Conservation (phyloP, 352 stramenopile genomes). For the Pilasporangium apinafurcum region DNA sequence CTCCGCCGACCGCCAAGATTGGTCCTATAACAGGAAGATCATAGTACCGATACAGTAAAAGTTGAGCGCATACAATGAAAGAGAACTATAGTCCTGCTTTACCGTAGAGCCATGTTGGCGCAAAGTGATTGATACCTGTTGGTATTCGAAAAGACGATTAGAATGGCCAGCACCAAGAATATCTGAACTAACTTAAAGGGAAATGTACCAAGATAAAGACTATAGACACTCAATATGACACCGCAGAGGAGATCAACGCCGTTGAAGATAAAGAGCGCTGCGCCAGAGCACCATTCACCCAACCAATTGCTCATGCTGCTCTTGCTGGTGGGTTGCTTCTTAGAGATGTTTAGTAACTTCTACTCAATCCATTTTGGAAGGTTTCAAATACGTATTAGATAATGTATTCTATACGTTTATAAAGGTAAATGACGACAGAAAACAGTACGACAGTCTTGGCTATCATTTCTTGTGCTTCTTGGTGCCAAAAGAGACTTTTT, state of each 20-base stretch:
- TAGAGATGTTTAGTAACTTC: too few species aligned
- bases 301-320: conserved; percentile 18
- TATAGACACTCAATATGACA: conserved; percentile 50
- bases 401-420: too few species aligned
- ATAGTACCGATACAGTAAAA: not conserved
- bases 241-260: conserved; percentile 64
- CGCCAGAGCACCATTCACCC: conserved; percentile 39
- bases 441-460: too few species aligned
- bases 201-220: conserved; percentile 42
- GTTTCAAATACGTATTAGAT: too few species aligned
- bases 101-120: conserved; percentile 67
- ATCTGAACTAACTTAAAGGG: not conserved
- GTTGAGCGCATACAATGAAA: not conserved
- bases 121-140: conserved; percentile 51
- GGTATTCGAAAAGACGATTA: not conserved
- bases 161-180: not conserved
- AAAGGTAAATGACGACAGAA: too few species aligned
- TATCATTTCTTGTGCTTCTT: not conserved
- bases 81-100: not conserved
- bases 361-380: too few species aligned
- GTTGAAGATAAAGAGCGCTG: conserved; percentile 74
- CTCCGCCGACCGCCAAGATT: conserved; percentile 40
- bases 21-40: conserved; percentile 15
- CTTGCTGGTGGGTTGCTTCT: not conserved
- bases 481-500: conserved; percentile 19